Evolutionary conservation across 805 yeast genomes (phyloP).

Genomic region (Candida germanica): DNA sequence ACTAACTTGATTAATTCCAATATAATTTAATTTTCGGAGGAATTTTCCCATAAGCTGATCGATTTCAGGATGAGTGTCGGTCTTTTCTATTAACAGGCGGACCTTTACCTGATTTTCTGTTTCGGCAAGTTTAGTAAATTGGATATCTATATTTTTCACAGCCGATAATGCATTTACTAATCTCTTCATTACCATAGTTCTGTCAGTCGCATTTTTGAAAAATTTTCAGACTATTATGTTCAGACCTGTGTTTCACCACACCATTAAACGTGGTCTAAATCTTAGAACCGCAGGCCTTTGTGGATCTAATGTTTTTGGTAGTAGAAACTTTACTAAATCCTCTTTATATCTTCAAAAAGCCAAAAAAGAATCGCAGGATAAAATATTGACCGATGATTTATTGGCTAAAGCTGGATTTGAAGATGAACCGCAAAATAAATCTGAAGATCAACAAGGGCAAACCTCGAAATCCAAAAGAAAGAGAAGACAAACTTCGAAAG

Average conservation of each 20-base stretch:
- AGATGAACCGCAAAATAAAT: constrained; percentile 17
- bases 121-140: constrained; percentile 14
- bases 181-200: constrained; percentile 3
- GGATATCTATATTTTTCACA: constrained; percentile 9
- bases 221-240: background rate
- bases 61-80: constrained; percentile 26
- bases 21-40: constrained; percentile 26
- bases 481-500: constrained; percentile 61
- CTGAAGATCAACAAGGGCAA: constrained; percentile 12
- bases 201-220: background rate
- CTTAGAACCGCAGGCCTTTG: no score
- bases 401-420: constrained; percentile 84
- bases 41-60: constrained; percentile 28
- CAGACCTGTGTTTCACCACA: constrained; percentile 1
- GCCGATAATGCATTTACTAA: background rate
- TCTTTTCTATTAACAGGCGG: constrained; percentile 19
- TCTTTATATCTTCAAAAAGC: no score
- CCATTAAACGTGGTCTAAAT: background rate
- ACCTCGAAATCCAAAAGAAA: constrained; percentile 35
- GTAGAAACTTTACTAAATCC: no score
- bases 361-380: constrained; percentile 14
- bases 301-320: no score
- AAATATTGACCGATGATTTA: constrained; percentile 73
- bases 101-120: constrained; percentile 22
- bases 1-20: constrained; percentile 12